phyloP scores from a whole-genome alignment of 2,329 filamentous ascomycete genomes.

The Dactylellina sp. region DNA sequence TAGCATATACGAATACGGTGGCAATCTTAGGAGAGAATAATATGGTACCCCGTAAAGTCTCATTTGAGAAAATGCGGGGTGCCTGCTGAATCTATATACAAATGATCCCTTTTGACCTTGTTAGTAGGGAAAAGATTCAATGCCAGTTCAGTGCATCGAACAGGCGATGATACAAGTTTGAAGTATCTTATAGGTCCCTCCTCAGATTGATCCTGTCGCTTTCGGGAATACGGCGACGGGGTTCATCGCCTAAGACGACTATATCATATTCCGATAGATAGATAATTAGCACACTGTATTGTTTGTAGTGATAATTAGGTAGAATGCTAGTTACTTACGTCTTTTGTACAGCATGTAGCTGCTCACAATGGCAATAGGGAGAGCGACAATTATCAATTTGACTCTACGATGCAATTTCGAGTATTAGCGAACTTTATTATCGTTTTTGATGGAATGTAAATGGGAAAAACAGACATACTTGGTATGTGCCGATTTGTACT shows the following conservation, averaged over 20 bases:
- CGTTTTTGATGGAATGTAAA: conserved; percentile 1
- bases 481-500: conserved; percentile 57
- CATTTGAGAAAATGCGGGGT: too few species aligned
- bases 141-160: too few species aligned
- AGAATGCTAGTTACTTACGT: conserved; percentile 36
- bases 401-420: conserved; percentile 41
- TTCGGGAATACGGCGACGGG: conserved; percentile 18
- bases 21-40: too few species aligned
- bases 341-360: conserved; percentile 59
- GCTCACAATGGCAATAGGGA: conserved; percentile 59
- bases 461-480: conserved; percentile 30
- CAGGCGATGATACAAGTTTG: too few species aligned
- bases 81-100: too few species aligned
- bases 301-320: too few species aligned
- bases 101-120: too few species aligned
- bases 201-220: neutral
- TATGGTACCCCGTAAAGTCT: too few species aligned
- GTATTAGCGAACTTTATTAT: conserved; percentile 2
- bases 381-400: conserved; percentile 58
- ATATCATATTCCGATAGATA: too few species aligned
- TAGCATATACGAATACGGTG: too few species aligned
- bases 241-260: conserved; percentile 57
- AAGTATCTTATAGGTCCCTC: neutral
- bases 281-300: neutral
- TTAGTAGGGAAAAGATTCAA: too few species aligned